Percentiles rank a stretch among this genome's conserved stretches.
These are phyloP conservation scores for Coemansia interrupta DNA, from an alignment of 192 early-diverging fungal species.

Conservation along the genomic window DNA sequence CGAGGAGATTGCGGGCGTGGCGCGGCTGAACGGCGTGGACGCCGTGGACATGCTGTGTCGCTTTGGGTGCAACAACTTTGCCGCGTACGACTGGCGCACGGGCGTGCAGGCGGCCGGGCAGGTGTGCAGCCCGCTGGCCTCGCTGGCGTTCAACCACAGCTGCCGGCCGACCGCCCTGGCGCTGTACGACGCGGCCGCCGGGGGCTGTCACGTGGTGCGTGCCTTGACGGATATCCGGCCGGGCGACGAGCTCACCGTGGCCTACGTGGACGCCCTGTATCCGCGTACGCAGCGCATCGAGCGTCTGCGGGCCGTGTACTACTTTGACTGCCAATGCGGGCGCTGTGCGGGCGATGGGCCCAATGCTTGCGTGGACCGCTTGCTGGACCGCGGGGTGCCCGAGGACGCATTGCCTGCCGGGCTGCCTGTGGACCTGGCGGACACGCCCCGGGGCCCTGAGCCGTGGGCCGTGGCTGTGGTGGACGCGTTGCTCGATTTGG, in stretches of 20 bases:
- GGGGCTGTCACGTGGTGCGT: slow-evolving; percentile 21
- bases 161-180: slow-evolving; percentile 35
- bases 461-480: slow-evolving; percentile 19
- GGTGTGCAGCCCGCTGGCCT: slow-evolving; percentile 39
- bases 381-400: slow-evolving; percentile 17
- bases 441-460: slow-evolving; percentile 7
- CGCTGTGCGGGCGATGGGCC: slow-evolving; percentile 13
- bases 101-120: slow-evolving; percentile 12
- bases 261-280: slow-evolving; percentile 29
- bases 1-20: slow-evolving; percentile 24
- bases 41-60: slow-evolving; percentile 20
- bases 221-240: slow-evolving; percentile 24
- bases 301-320: slow-evolving; percentile 29
- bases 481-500: neutral
- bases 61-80: slow-evolving; percentile 49
- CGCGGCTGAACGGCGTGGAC: neutral
- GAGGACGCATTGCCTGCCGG: slow-evolving; percentile 7
- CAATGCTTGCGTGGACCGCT: slow-evolving; percentile 14
- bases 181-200: neutral
- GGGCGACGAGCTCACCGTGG: slow-evolving; percentile 32
- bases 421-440: slow-evolving; percentile 31
- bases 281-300: slow-evolving; percentile 24
- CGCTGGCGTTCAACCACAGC: slow-evolving; percentile 48
- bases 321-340: slow-evolving; percentile 35
- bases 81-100: slow-evolving; percentile 12